These are phyloP conservation scores for Pilatotrama ljubarskyi DNA, from an alignment of 768 basidiomycete genomes.

Conservation along the genomic window DNA sequence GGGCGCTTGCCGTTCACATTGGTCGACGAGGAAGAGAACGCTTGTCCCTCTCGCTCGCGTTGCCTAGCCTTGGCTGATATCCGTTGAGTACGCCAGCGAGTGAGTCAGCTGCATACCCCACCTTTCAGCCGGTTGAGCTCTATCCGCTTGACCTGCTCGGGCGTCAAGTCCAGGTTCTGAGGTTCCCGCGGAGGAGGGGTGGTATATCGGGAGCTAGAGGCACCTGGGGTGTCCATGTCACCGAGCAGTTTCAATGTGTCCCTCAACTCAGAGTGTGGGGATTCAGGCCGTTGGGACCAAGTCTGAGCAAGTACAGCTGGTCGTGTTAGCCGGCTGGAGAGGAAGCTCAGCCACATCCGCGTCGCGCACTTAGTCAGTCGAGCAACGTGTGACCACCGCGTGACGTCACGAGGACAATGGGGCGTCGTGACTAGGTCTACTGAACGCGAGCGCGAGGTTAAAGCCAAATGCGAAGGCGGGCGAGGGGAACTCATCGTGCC, in stretches of 20 bases:
- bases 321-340: background rate
- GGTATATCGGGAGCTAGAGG: conserved; percentile 14
- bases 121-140: conserved; percentile 83
- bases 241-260: background rate
- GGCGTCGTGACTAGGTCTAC: background rate
- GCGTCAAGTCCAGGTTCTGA: conserved; percentile 41
- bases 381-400: background rate
- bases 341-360: conserved; percentile 4
- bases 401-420: background rate
- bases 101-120: conserved; percentile 24
- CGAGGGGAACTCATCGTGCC: too few species aligned
- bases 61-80: conserved; percentile 71
- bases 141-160: conserved; percentile 69
- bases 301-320: too few species aligned
- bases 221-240: conserved; percentile 3
- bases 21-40: conserved; percentile 45
- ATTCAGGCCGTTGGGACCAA: too few species aligned
- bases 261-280: too few species aligned
- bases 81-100: conserved; percentile 1
- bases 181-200: conserved; percentile 42
- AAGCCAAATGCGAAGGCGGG: background rate
- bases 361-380: conserved; percentile 5
- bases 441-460: background rate
- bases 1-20: conserved; percentile 82
- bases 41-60: conserved; percentile 60